Evolutionary conservation across 495 filamentous ascomycete genomes (phyloP), one percentile per base, ranked within the genome.

Genomic region (Neurospora sp.): DNA sequence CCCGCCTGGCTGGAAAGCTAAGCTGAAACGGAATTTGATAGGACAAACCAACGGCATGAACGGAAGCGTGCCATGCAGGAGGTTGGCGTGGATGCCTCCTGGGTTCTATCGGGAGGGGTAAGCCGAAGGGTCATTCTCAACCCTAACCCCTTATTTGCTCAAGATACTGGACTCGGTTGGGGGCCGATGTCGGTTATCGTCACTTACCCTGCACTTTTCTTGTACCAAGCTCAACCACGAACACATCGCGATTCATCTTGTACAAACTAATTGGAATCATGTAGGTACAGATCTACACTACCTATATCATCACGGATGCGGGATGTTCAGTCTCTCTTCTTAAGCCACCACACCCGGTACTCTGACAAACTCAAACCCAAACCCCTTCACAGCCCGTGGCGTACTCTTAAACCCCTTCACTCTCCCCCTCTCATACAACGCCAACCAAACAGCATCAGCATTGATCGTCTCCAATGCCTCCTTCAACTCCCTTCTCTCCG

Each of bases 361-460:
- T 41, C 37, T 71, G 37, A 70, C 76, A 78, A 87, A 86, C 16
- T 71, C 75, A 31, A 80, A 73, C 8, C 83, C 75, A 27, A 80
- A 72, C 10, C 84, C 87, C n/a, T 85, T 81, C 70, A 87, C 72
- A 1, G 76, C 75, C 39, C 84, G 84, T 69, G 74, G 77, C n/a
- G 76, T 74, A 69, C 76, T 74, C 74, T 73, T 68, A 70, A 76
- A 74, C 8, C 79, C 73, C 75, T 77, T 73, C 71, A 83, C 75
- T 74, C 76, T 73, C 66, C 85, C 83, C 44, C 76, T 74, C 69
- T 80, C 77, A 76, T 84, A 84, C 82, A 86, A 76, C 71, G 86
- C 79, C 74, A 93, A 79, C 93, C 93, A 94, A 16, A 94, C 88
- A 4, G 89, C 89, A 82, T 94, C 91, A 9, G 87, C 82, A 79